These are phyloP conservation scores for Globisporangium spiculum DNA, from an alignment of 352 stramenopile genomes.

Conservation along the genomic window DNA sequence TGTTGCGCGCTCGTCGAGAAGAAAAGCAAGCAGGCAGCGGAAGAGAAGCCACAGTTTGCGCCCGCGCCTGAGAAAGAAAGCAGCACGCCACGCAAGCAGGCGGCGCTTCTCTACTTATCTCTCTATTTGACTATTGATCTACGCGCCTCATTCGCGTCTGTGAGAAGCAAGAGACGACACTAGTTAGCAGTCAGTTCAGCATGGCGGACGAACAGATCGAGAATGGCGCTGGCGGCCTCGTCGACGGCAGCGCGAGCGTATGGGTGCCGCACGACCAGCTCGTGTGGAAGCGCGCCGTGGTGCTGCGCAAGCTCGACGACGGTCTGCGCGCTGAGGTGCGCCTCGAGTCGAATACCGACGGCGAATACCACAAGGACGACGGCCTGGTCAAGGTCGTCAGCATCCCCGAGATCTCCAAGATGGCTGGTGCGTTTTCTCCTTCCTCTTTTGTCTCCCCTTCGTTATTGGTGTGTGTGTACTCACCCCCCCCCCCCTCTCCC, in stretches of 20 bases:
- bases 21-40: background rate
- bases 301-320: constrained; percentile 53
- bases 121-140: background rate
- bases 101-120: background rate
- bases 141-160: background rate
- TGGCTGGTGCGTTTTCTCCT: constrained; percentile 32
- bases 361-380: constrained; percentile 54
- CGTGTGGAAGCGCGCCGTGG: constrained; percentile 79
- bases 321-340: constrained; percentile 55
- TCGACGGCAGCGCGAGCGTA: constrained; percentile 70
- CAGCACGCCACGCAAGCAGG: background rate
- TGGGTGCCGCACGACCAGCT: constrained; percentile 76
- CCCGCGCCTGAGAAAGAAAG: background rate
- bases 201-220: constrained; percentile 30
- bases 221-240: constrained; percentile 24
- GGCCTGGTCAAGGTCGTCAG: constrained; percentile 60
- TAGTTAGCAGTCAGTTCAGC: constrained; percentile 11
- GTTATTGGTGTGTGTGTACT: background rate
- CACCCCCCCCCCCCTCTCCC: background rate
- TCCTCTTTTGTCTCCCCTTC: background rate
- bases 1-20: background rate
- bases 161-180: background rate
- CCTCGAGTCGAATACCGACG: constrained; percentile 53
- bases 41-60: background rate
- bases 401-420: constrained; percentile 56